A percentile compares a stretch with the other conserved stretches of the same genome.
These are phyloP conservation scores for Scleroderma citrinum DNA, from an alignment of 768 basidiomycete species.

Conservation along the genomic window DNA sequence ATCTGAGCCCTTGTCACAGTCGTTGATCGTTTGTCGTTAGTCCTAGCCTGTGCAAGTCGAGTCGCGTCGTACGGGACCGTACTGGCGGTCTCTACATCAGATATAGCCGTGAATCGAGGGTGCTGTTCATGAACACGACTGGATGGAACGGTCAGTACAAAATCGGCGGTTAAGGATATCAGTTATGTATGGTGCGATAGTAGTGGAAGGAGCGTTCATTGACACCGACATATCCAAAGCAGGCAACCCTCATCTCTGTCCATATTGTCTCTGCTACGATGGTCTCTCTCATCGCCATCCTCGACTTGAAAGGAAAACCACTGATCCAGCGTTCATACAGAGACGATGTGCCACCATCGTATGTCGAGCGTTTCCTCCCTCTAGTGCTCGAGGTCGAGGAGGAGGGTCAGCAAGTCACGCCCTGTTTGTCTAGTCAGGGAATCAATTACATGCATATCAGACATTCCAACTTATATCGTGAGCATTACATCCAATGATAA, in stretches of 20 bases:
- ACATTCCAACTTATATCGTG: constrained; percentile 95
- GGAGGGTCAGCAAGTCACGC: constrained; percentile 92
- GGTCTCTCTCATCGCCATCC: constrained; percentile 81
- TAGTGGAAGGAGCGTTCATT: too few species aligned
- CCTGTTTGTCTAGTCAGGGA: constrained; percentile 92
- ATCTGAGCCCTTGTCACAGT: too few species aligned
- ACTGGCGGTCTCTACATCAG: too few species aligned
- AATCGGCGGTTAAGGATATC: too few species aligned
- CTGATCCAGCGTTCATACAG: constrained; percentile 95
- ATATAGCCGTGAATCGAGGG: too few species aligned
- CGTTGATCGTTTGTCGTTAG: too few species aligned
- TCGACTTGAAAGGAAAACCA: constrained; percentile 98
- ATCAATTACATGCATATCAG: constrained; percentile 99
- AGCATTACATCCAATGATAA: constrained; percentile 26
- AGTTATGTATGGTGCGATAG: too few species aligned
- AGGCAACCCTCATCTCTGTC: neutral
- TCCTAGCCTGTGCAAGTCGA: too few species aligned
- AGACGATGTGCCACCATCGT: constrained; percentile 87
- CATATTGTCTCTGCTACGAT: constrained; percentile 22
- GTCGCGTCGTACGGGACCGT: too few species aligned
- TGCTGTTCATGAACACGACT: too few species aligned
- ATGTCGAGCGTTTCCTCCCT: constrained; percentile 91
- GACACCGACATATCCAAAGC: neutral
- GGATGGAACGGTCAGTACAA: too few species aligned
- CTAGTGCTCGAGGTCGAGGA: constrained; percentile 94